phyloP scores from a whole-genome alignment of 768 basidiomycete genomes.

The Kwoniella shandongensis region DNA sequence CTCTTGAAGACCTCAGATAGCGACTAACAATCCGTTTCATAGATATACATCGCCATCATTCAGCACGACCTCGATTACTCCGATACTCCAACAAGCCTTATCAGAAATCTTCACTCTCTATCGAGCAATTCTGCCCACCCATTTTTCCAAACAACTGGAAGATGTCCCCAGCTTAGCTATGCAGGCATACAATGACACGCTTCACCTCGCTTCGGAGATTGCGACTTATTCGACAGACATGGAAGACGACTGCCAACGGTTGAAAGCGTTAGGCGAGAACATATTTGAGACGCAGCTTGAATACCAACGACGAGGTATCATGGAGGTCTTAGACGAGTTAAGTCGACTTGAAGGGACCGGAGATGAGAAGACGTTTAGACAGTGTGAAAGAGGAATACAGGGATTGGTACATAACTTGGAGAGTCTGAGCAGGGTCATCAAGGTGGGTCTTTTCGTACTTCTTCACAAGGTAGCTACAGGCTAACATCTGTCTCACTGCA shows the following conservation, averaged over 20 bases:
- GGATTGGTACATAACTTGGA: slow-evolving; percentile 66
- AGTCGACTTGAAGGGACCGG: slow-evolving; percentile 8
- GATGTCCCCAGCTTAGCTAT: slow-evolving; percentile 62
- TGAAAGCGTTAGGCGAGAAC: slow-evolving; percentile 60
- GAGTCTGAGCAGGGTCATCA: slow-evolving; percentile 65
- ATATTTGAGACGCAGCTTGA: slow-evolving; percentile 74
- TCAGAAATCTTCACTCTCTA: slow-evolving; percentile 73
- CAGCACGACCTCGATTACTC: slow-evolving; percentile 37
- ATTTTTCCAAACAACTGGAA: slow-evolving; percentile 58
- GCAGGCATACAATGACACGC: slow-evolving; percentile 78
- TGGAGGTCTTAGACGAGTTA: slow-evolving; percentile 7
- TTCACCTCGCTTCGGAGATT: slow-evolving; percentile 62
- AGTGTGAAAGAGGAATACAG: slow-evolving; percentile 69
- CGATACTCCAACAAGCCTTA: slow-evolving; percentile 62
- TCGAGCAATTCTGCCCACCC: slow-evolving; percentile 73
- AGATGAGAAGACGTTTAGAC: slow-evolving; percentile 59
- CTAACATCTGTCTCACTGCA: too few relatives aligned
- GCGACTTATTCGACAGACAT: slow-evolving; percentile 31
- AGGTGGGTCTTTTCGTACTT: slow-evolving; percentile 65
- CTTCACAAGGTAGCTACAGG: neutral
- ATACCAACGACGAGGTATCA: slow-evolving; percentile 50
- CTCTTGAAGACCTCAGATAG: neutral
- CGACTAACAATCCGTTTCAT: neutral
- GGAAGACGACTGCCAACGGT: slow-evolving; percentile 56
- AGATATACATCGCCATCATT: slow-evolving; percentile 55